phyloP scores from a whole-genome alignment of 306 rosid genomes.

The Lablab purpureus region DNA sequence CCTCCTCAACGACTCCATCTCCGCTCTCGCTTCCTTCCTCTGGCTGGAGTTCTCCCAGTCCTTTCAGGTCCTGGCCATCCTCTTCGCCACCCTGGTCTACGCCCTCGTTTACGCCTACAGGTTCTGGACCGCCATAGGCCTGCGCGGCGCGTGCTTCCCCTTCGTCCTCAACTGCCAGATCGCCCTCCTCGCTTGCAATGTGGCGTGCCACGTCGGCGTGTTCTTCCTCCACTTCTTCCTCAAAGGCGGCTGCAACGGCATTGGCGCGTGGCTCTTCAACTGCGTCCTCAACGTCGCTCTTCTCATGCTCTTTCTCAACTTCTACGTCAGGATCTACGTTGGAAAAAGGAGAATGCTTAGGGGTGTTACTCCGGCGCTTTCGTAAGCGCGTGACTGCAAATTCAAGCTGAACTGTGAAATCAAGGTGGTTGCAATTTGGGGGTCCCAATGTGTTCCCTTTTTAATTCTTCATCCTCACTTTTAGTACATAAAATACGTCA shows the following conservation, averaged over 20 bases:
- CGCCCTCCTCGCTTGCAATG: conserved; percentile 62
- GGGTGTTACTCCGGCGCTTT: neutral
- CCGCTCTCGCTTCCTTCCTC: conserved; percentile 60
- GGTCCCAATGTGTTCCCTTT: neutral
- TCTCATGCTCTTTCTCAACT: conserved; percentile 64
- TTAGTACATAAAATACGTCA: neutral
- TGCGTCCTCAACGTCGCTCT: conserved; percentile 64
- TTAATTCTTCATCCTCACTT: neutral
- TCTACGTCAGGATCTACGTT: conserved; percentile 55
- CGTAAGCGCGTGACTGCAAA: neutral
- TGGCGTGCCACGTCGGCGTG: conserved; percentile 77
- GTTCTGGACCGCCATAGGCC: conserved; percentile 75
- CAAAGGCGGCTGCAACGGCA: conserved; percentile 81
- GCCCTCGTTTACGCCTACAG: conserved; percentile 73
- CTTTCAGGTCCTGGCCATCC: conserved; percentile 78
- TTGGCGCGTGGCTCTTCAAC: conserved; percentile 84
- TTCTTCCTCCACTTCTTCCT: conserved; percentile 65
- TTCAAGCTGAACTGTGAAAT: neutral
- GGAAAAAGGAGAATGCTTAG: conserved; percentile 24
- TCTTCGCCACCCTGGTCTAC: conserved; percentile 66
- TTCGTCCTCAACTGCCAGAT: conserved; percentile 75
- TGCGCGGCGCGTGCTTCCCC: conserved; percentile 67
- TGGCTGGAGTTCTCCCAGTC: conserved; percentile 95
- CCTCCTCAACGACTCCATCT: conserved; percentile 72
- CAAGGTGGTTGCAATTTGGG: neutral